Evolutionary conservation across 352 stramenopile genomes (phyloP), one percentile per base, ranked within the genome.

Genomic region (Elongisporangium senticosum): DNA sequence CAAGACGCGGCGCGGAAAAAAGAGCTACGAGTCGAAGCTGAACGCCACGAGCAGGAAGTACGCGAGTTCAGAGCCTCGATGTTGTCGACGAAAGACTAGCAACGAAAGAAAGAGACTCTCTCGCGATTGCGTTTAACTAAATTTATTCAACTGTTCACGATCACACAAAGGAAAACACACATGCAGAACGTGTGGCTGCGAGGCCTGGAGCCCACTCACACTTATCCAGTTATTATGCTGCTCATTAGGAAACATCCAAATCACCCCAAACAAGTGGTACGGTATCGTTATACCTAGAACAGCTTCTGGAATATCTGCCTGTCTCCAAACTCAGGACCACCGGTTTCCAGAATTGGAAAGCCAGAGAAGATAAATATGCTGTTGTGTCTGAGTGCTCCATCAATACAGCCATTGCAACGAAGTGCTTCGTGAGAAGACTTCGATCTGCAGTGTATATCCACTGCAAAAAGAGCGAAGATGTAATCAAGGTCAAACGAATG

Each of bases 61-160:
- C 65, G 64, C 26, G 81, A 89, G 61, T 91, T 80, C 66, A 86
- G 82, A 59, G 74, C 69, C 2, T 58, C 72, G 8, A 75, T 87
- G 67, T 57, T 57, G 26, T 39, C 7, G 24, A 17, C 58, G 7
- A 62, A 49, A 65, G 6, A 22, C 15, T 43, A 43, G 33, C 33
- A 17, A 43, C 7, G 10, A 43, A 43, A 15, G 10, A 17, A 43
- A 17, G 33, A 43, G 8, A 4, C 28, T 39, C 28, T 39, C 28
- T 39, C 28, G 33, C 33, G 4, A 43, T 43, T 43, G 33, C 33
- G 33, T 43, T 43, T 43, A 43, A 43, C 33, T 43, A 43, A 43
- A 17, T 43, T 43, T 43, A 43, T 43, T 43, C 33, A 43, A 43
- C 33, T 43, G 33, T 43, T 43, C 33, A 43, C 33, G 11, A 43